Conservation (phyloP, 2,329 filamentous ascomycete genomes). For the Huntiella decipiens region DNA sequence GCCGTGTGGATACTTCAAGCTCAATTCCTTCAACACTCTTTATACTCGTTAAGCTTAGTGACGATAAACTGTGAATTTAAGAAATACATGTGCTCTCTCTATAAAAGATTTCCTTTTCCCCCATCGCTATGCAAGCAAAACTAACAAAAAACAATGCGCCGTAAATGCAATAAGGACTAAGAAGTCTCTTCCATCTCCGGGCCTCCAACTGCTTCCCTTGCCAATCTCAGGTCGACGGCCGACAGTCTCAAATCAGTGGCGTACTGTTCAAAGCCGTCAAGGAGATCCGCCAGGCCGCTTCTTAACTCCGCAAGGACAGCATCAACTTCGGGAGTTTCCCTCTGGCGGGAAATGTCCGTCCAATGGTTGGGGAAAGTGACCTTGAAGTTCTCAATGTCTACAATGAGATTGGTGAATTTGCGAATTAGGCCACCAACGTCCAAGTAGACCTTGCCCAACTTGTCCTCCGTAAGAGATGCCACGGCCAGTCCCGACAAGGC, state of each 20-base stretch:
- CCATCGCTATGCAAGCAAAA: too few species aligned
- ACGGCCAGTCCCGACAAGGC: constrained; percentile 51
- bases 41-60: too few species aligned
- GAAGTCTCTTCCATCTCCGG: not conserved
- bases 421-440: constrained; percentile 60
- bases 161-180: too few species aligned
- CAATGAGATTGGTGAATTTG: constrained; percentile 49
- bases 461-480: constrained; percentile 60
- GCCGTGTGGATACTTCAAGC: too few species aligned
- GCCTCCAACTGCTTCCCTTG: constrained; percentile 34
- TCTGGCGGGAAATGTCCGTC: constrained; percentile 50
- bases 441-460: constrained; percentile 67
- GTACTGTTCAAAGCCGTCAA: constrained; percentile 58
- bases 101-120: too few species aligned
- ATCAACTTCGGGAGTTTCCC: constrained; percentile 48
- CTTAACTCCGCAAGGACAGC: constrained; percentile 46
- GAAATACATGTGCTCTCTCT: too few species aligned
- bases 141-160: too few species aligned
- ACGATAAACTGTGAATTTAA: too few species aligned
- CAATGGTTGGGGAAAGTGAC: constrained; percentile 45
- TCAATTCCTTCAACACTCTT: too few species aligned
- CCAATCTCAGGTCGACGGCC: constrained; percentile 51
- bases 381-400: constrained; percentile 50
- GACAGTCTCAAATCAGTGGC: constrained; percentile 50
- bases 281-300: constrained; percentile 42